Evolutionary conservation across 176 grass and related monocot species (phyloP), one percentile per base, ranked within the genome.

Genomic region (Juncus inflexus): DNA sequence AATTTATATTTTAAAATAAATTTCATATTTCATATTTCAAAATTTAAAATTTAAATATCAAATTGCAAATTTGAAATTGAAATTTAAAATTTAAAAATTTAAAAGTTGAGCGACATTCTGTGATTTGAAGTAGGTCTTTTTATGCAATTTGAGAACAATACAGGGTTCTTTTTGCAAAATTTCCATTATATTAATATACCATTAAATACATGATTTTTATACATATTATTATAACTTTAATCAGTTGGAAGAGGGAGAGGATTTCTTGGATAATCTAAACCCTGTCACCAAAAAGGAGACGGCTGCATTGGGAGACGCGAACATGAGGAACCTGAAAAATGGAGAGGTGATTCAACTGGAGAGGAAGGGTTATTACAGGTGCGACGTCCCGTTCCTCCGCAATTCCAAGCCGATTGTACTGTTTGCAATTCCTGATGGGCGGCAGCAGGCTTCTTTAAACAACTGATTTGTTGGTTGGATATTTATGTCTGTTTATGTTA

Each of bases 271-370:
- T 62, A 83, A 88, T 61, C 67, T 97, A 11, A 96, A 88, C 60
- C 84, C 87, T 11, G 79, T 84, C 65, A 91, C 92, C 8, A 66
- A 74, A 19, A 69, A 65, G 28, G 87, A 97, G 78, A 86, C 79
- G 69, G 53, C 15, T 15, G 92, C 87, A 62, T 60, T 91, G 62
- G 92, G 92, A 9, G 92, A 97, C 37, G 52, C 85, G 0, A 91
- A 84, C 67, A 89, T 91, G 82, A 42, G 75, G 38, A 89, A 89
- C 61, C 40, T 97, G 47, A 91, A 97, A 58, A 66, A 76, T 28
- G 92, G 92, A 69, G 87, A 97, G 75, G 63, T 89, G 58, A 81
- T 97, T 69, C 92, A 97, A 78, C 77, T 97, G 3, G 92, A 97
- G 83, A 91, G 92, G 66, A 97, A 97, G 62, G 82, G 84, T 12